These are phyloP conservation scores for Erysiphe neolycopersici DNA, from an alignment of 2,329 filamentous ascomycete genomes.

Conservation along the genomic window DNA sequence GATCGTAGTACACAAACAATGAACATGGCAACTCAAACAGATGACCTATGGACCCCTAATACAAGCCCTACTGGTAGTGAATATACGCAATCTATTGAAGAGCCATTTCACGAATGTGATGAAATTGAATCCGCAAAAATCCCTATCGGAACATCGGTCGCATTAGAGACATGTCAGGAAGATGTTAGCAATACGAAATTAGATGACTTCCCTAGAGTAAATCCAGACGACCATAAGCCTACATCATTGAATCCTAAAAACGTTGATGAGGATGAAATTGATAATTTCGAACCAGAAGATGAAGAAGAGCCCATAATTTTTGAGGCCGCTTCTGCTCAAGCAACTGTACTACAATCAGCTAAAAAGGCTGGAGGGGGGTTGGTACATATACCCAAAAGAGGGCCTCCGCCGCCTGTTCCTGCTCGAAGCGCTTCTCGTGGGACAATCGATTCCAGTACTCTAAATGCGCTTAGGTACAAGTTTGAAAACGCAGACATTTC, in stretches of 20 bases:
- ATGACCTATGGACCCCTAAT: slow-evolving; percentile 24
- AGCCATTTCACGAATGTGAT: slow-evolving; percentile 17
- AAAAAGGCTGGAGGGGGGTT: slow-evolving; percentile 41
- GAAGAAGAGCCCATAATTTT: slow-evolving; percentile 39
- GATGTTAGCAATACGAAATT: not conserved
- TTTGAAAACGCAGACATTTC: not conserved
- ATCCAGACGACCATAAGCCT: slow-evolving; percentile 2
- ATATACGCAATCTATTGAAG: slow-evolving; percentile 6
- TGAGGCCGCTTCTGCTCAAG: slow-evolving; percentile 32
- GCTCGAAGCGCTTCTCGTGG: slow-evolving; percentile 38
- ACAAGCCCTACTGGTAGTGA: slow-evolving; percentile 26
- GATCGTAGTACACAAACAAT: slow-evolving; percentile 46
- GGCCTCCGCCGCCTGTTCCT: slow-evolving; percentile 46
- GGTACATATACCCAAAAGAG: slow-evolving; percentile 60
- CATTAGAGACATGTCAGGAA: not conserved
- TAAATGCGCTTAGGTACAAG: not conserved
- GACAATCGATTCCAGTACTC: not conserved
- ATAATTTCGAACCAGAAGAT: slow-evolving; percentile 20
- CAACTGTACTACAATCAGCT: slow-evolving; percentile 24
- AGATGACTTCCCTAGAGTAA: slow-evolving; percentile 9
- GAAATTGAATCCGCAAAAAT: slow-evolving; percentile 34
- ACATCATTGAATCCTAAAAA: slow-evolving; percentile 18
- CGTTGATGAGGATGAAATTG: slow-evolving; percentile 22
- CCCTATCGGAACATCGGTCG: slow-evolving; percentile 15
- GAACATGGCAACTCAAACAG: slow-evolving; percentile 34